These are phyloP conservation scores for Yamadazyma laniorum DNA, from an alignment of 805 yeast species.

Conservation along the genomic window DNA sequence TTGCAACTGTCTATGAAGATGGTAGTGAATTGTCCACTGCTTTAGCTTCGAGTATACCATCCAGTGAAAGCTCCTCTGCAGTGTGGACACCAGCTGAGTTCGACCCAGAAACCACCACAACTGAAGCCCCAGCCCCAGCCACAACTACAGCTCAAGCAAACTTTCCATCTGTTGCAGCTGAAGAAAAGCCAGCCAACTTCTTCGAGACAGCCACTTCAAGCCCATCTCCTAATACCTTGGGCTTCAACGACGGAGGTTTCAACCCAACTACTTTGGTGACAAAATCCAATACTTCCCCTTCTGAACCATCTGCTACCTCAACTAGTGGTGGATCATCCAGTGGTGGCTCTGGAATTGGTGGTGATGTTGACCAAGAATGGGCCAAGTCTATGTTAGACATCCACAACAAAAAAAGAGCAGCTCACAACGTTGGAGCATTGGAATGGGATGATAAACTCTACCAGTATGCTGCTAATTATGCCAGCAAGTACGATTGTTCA, in stretches of 20 bases:
- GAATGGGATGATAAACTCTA: conserved; percentile 57
- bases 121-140: too few species aligned
- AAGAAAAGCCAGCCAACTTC: not conserved
- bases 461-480: conserved; percentile 49
- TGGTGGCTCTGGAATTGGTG: conserved; percentile 11
- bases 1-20: conserved; percentile 16
- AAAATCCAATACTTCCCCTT: conserved; percentile 11
- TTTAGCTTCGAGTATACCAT: not conserved
- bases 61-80: too few species aligned
- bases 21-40: conserved; percentile 3
- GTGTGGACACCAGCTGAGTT: too few species aligned
- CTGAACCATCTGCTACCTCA: conserved; percentile 7
- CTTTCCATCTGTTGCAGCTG: conserved; percentile 1
- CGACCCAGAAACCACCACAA: too few species aligned
- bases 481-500: conserved; percentile 48
- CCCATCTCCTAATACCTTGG: too few species aligned
- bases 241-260: too few species aligned
- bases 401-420: conserved; percentile 59
- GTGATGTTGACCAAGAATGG: conserved; percentile 25
- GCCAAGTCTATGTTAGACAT: conserved; percentile 49
- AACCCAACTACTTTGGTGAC: conserved; percentile 18
- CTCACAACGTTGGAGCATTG: conserved; percentile 51
- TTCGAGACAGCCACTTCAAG: too few species aligned
- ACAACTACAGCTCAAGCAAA: conserved; percentile 1
- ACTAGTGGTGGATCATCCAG: conserved; percentile 6